Evolutionary conservation across 23 red algal genomes (phyloP), one percentile per base, ranked within the genome.

Genomic region (Rhodosorus marinus): DNA sequence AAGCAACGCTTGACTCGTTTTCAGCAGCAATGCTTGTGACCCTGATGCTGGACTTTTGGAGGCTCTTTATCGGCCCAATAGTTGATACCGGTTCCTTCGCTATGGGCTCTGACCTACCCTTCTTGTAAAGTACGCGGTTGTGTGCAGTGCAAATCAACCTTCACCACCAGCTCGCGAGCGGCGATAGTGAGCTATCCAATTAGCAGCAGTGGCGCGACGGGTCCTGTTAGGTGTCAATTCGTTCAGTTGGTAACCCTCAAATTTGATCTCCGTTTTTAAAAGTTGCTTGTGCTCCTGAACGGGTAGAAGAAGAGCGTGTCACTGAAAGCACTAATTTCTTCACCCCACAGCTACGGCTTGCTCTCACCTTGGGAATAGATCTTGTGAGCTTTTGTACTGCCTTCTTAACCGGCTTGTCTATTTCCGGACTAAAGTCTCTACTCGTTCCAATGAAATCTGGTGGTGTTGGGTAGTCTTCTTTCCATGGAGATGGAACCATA

Each of bases 21-120:
- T 77, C 71, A 4, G 88, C 88, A 3, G 51, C 70, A 0, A 81
- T 81, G 53, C 47, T 80, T 20, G 88, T 95, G 27, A 95, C 88
- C 8, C 24, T 95, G 62, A 29, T 95, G 56, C 57, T 95, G 6
- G 88, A 95, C 63, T 41, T 73, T 5, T 95, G 88, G 88, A 74
- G 88, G 3, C 52, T 95, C 20, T 26, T 35, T 3, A 67, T 95
- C 32, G 88, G 88, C 26, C 48, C 49, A 24, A 71, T 92, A 32
- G 38, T 43, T 43, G n/a, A n/a, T n/a, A n/a, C n/a, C n/a, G n/a
- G n/a, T n/a, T n/a, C n/a, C n/a, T n/a, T n/a, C n/a, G n/a, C n/a
- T n/a, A n/a, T n/a, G n/a, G n/a, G n/a, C n/a, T n/a, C n/a, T n/a
- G n/a, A n/a, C n/a, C n/a, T n/a, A n/a, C n/a, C n/a, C n/a, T n/a